Conservation (phyloP, 257 asterid species). For the Osmanthus fragrans region DNA sequence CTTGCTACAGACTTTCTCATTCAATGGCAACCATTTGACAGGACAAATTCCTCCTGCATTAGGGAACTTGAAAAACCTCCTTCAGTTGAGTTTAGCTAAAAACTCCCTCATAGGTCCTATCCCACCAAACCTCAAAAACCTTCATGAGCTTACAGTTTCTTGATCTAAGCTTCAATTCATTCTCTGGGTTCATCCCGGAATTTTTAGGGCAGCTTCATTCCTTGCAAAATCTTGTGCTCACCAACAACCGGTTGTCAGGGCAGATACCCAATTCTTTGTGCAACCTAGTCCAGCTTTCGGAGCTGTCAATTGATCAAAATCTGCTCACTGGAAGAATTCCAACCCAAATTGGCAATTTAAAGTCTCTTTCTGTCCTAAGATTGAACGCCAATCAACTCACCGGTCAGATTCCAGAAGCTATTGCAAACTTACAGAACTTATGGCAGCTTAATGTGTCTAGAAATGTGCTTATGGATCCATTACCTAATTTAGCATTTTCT, state of each 20-base stretch:
- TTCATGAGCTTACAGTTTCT: constrained; percentile 48
- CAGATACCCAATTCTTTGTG: constrained; percentile 57
- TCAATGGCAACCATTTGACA: constrained; percentile 58
- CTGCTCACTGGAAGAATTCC: constrained; percentile 69
- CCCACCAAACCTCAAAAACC: constrained; percentile 40
- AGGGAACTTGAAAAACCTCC: constrained; percentile 57
- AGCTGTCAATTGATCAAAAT: constrained; percentile 74
- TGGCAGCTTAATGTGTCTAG: constrained; percentile 86
- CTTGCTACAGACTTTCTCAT: constrained; percentile 52
- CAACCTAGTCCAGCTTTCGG: constrained; percentile 47
- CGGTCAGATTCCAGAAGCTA: constrained; percentile 76
- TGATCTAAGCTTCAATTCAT: constrained; percentile 65
- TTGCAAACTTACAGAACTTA: constrained; percentile 51
- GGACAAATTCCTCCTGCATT: constrained; percentile 66
- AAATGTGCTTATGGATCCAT: constrained; percentile 55
- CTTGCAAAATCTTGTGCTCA: constrained; percentile 64
- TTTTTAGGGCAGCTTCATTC: constrained; percentile 58
- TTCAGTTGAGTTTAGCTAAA: constrained; percentile 49
- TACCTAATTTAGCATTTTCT: constrained; percentile 58
- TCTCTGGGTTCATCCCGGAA: constrained; percentile 65
- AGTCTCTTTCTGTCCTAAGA: constrained; percentile 59
- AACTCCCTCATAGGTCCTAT: constrained; percentile 57
- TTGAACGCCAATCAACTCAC: constrained; percentile 64
- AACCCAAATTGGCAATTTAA: constrained; percentile 54
- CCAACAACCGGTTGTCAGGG: constrained; percentile 65